Evolutionary conservation across 495 filamentous ascomycete genomes (phyloP).

Genomic region (Tuber borchii): DNA sequence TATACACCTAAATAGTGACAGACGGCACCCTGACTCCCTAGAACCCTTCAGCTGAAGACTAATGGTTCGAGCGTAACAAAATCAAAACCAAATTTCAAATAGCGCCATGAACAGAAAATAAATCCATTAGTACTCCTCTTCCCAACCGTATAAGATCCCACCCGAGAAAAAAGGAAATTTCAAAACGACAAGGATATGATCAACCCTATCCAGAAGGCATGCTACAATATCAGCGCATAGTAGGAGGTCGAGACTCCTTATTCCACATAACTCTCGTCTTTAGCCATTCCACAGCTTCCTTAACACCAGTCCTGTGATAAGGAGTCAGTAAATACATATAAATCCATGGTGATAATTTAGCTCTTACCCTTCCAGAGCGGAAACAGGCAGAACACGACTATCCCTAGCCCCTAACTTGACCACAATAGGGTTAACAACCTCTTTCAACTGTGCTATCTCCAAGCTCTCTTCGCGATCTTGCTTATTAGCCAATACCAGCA

Average conservation of each 20-base stretch:
- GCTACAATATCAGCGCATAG: conserved; percentile 63
- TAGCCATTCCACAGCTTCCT: conserved; percentile 94
- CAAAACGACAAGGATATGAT: neutral
- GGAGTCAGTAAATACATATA: conserved; percentile 12
- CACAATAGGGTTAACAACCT: conserved; percentile 90
- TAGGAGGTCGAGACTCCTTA: conserved; percentile 80
- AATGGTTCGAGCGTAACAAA: neutral
- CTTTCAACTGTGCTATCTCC: conserved; percentile 94
- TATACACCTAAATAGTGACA: neutral
- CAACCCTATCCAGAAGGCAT: neutral
- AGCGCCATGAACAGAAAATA: neutral
- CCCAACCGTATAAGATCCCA: neutral
- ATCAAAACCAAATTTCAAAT: neutral
- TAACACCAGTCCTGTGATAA: conserved; percentile 62
- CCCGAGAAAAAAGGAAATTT: neutral
- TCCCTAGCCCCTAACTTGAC: conserved; percentile 81
- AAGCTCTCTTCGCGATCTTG: conserved; percentile 96
- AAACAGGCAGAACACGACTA: conserved; percentile 82
- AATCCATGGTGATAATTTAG: neutral
- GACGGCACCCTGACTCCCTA: neutral
- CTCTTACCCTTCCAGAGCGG: conserved; percentile 66
- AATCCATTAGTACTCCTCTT: neutral
- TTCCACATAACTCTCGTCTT: conserved; percentile 90
- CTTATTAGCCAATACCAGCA: conserved; percentile 92
- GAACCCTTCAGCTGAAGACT: neutral